These are phyloP conservation scores for Cadophora sp. DNA, from an alignment of 2,329 filamentous ascomycete genomes.

Conservation along the genomic window DNA sequence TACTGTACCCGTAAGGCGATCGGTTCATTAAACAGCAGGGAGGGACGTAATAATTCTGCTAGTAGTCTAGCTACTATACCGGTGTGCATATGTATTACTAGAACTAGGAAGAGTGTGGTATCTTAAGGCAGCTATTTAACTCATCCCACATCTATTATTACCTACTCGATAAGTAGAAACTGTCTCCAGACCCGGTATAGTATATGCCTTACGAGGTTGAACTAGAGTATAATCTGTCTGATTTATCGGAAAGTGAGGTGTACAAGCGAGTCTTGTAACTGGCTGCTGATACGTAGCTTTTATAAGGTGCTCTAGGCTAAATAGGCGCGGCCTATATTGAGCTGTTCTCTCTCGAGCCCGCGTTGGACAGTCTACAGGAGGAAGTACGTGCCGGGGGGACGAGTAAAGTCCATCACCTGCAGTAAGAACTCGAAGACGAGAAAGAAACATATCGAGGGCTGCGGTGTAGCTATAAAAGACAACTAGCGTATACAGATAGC, in stretches of 20 bases:
- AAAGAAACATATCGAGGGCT: too few species aligned
- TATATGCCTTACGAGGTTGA: background rate
- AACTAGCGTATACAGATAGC: too few species aligned
- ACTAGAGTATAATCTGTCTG: background rate
- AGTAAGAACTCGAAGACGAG: too few species aligned
- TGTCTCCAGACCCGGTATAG: background rate
- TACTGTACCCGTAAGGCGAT: background rate
- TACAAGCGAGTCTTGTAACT: too few species aligned
- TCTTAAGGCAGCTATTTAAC: background rate
- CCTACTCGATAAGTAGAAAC: background rate
- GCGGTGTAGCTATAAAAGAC: too few species aligned
- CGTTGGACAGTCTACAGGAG: too few species aligned
- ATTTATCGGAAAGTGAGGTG: background rate
- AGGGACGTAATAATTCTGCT: background rate
- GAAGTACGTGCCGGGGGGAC: too few species aligned
- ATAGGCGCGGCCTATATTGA: too few species aligned
- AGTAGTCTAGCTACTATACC: background rate
- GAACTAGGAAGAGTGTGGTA: background rate
- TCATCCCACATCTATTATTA: background rate
- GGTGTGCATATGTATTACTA: background rate
- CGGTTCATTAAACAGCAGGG: background rate
- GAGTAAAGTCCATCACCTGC: too few species aligned
- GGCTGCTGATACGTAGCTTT: too few species aligned
- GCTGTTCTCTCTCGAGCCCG: too few species aligned
- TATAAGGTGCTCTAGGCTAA: too few species aligned